Evolutionary conservation across 2,329 filamentous ascomycete species (phyloP).

Genomic region (Gremmenia infestans): DNA sequence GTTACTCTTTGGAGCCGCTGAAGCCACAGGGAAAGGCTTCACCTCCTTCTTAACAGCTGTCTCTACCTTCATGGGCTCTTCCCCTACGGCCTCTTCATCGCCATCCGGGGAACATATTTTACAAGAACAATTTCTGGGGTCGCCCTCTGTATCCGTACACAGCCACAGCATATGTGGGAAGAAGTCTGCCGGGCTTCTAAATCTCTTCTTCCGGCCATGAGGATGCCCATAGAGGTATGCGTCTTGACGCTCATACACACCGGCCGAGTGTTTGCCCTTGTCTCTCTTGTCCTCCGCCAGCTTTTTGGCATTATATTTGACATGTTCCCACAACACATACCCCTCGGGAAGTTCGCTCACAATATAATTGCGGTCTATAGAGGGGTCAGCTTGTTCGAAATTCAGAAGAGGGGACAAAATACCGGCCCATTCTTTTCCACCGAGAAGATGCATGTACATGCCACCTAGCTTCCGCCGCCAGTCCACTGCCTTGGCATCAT

Average conservation of each 20-base stretch:
- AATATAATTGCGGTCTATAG: conserved; percentile 39
- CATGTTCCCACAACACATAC: conserved; percentile 54
- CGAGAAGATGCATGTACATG: conserved; percentile 50
- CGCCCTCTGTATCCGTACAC: conserved; percentile 45
- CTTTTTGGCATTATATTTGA: conserved; percentile 44
- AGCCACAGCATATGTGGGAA: conserved; percentile 56
- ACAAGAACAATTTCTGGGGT: conserved; percentile 50
- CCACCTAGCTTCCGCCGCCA: conserved; percentile 54
- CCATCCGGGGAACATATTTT: conserved; percentile 52
- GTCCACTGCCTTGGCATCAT: conserved; percentile 49
- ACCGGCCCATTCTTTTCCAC: conserved; percentile 27
- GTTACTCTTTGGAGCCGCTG: conserved; percentile 2
- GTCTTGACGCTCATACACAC: conserved; percentile 50
- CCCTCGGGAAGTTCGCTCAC: conserved; percentile 49
- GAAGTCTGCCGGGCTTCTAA: conserved; percentile 54
- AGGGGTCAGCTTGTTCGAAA: background rate
- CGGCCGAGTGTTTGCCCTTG: conserved; percentile 39
- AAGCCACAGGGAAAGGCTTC: conserved; percentile 5
- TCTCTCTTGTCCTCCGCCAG: conserved; percentile 36
- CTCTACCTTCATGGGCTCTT: conserved; percentile 28
- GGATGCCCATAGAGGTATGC: conserved; percentile 58
- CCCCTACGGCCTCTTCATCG: conserved; percentile 27
- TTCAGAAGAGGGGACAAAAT: background rate
- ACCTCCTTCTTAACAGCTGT: conserved; percentile 13
- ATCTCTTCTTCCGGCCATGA: conserved; percentile 50